Percentiles rank a stretch among this genome's conserved stretches.
phyloP scores from a whole-genome alignment of 1,139 yeast genomes.

The Yamadazyma triangularis region DNA sequence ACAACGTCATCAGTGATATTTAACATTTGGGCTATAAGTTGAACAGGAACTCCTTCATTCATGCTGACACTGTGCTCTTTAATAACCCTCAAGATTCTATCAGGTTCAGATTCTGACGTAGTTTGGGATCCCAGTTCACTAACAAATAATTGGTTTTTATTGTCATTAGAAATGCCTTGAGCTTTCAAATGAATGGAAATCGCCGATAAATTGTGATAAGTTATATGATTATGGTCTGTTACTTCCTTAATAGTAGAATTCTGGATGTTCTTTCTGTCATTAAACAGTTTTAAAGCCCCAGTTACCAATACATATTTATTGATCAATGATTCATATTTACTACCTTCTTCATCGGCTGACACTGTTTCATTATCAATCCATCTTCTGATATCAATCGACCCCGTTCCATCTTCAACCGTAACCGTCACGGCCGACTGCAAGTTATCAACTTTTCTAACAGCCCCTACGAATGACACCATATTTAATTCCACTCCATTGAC shows the following conservation, averaged over 20 bases:
- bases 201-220: constrained; percentile 74
- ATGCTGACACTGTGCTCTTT: too few relatives aligned
- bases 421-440: constrained; percentile 51
- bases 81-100: too few relatives aligned
- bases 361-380: constrained; percentile 59
- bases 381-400: constrained; percentile 61
- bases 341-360: constrained; percentile 29
- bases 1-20: constrained; percentile 47
- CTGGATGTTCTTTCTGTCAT: constrained; percentile 62
- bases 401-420: constrained; percentile 83
- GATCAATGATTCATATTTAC: constrained; percentile 26
- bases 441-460: constrained; percentile 51
- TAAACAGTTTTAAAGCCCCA: constrained; percentile 70
- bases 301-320: constrained; percentile 61
- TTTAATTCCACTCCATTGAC: constrained; percentile 61
- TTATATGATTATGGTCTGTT: constrained; percentile 67
- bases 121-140: constrained; percentile 19
- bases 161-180: constrained; percentile 29
- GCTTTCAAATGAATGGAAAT: constrained; percentile 56
- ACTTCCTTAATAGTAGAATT: constrained; percentile 59
- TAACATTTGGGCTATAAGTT: constrained; percentile 54
- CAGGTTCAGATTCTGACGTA: too few relatives aligned
- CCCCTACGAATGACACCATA: constrained; percentile 62
- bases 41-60: constrained; percentile 71
- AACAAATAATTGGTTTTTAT: constrained; percentile 40